These are phyloP conservation scores for Fragilaria crotonensis DNA, from an alignment of 108 stramenopile species.

Conservation along the genomic window DNA sequence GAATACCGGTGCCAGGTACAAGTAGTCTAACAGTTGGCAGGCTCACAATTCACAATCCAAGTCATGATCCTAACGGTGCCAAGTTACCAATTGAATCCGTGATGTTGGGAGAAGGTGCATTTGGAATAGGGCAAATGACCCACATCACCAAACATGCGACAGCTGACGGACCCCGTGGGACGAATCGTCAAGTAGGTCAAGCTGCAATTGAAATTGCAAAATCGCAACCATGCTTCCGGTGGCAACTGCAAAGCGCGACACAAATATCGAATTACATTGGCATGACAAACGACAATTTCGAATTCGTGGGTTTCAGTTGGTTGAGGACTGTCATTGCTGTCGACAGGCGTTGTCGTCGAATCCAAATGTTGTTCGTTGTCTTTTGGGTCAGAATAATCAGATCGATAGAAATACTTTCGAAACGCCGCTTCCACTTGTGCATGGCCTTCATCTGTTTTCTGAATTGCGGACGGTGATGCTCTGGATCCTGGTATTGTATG, in stretches of 20 bases:
- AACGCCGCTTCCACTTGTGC: constrained; percentile 84
- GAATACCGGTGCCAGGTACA: no score
- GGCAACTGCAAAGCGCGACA: constrained; percentile 88
- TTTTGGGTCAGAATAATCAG: constrained; percentile 10
- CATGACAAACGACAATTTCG: constrained; percentile 92
- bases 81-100: constrained; percentile 67
- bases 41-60: no score
- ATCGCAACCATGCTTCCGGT: constrained; percentile 87
- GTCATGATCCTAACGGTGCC: not conserved
- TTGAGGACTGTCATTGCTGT: constrained; percentile 1
- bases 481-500: constrained; percentile 2
- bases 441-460: constrained; percentile 69
- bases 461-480: constrained; percentile 51
- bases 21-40: no score
- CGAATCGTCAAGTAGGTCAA: constrained; percentile 82
- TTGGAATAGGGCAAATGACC: constrained; percentile 74
- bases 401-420: constrained; percentile 79
- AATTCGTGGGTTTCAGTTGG: constrained; percentile 67
- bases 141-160: constrained; percentile 83
- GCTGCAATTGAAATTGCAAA: constrained; percentile 86
- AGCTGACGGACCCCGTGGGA: constrained; percentile 79
- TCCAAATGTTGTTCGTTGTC: no score
- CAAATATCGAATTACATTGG: constrained; percentile 94
- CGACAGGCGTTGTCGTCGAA: no score
- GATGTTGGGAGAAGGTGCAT: constrained; percentile 64